Conservation (phyloP, 106 monocot genomes). For the Narthecium ossifragum region DNA sequence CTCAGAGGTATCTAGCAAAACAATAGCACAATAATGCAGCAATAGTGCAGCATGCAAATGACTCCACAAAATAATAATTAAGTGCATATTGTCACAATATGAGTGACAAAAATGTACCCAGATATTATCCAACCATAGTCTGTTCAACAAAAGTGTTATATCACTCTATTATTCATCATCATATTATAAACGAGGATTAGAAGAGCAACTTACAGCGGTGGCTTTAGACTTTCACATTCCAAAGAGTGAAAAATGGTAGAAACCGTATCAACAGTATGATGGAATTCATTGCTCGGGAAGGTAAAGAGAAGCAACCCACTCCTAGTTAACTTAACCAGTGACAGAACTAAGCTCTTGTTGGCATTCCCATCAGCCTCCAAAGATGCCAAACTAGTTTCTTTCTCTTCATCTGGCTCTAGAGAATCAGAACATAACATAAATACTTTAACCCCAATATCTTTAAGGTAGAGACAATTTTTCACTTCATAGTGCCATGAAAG, state of each 20-base stretch:
- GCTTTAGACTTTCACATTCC: constrained; percentile 42
- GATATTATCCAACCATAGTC: too few species aligned
- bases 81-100: too few species aligned
- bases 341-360: constrained; percentile 22
- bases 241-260: constrained; percentile 51
- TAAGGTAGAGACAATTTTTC: too few species aligned
- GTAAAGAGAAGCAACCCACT: constrained; percentile 87
- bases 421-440: too few species aligned
- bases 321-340: constrained; percentile 70
- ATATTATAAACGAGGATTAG: neutral
- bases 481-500: neutral
- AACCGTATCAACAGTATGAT: constrained; percentile 37
- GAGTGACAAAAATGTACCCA: too few species aligned
- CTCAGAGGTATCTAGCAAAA: too few species aligned
- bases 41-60: too few species aligned
- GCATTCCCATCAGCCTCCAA: constrained; percentile 14
- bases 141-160: too few species aligned
- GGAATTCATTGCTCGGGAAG: constrained; percentile 25
- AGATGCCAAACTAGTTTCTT: constrained; percentile 12
- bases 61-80: too few species aligned
- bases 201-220: constrained; percentile 58
- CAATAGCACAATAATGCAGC: too few species aligned
- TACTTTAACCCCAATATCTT: too few species aligned
- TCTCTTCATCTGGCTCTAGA: constrained; percentile 23
- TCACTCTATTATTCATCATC: too few species aligned